Evolutionary conservation across 2,329 filamentous ascomycete genomes (phyloP).

Genomic region (Hawksworthiomyces lignivorus): DNA sequence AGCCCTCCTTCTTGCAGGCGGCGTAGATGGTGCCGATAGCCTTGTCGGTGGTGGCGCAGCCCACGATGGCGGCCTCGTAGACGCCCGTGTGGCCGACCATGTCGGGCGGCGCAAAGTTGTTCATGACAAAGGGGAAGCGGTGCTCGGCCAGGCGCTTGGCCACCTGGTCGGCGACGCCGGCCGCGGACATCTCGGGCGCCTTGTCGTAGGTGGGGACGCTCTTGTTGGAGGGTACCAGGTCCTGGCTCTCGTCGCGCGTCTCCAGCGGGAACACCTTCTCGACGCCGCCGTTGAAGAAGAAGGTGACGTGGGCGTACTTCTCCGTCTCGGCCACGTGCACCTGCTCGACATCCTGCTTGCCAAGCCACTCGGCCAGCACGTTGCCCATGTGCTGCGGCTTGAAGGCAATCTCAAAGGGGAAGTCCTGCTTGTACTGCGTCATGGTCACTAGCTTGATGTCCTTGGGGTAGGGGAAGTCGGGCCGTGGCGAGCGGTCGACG

Average conservation of each 20-base stretch:
- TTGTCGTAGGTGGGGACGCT: conserved; percentile 87
- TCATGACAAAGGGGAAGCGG: conserved; percentile 96
- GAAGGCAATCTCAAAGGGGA: conserved; percentile 86
- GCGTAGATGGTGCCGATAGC: conserved; percentile 91
- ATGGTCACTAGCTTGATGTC: conserved; percentile 81
- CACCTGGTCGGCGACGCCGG: conserved; percentile 81
- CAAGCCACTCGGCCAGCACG: conserved; percentile 94
- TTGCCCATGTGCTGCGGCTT: conserved; percentile 94
- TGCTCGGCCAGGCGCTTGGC: conserved; percentile 77
- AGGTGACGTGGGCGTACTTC: conserved; percentile 98
- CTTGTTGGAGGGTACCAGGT: conserved; percentile 81
- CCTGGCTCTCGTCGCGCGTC: conserved; percentile 72
- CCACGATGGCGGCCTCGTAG: conserved; percentile 87
- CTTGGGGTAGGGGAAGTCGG: conserved; percentile 91
- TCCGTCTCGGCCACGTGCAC: conserved; percentile 97
- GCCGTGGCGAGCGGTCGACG: conserved; percentile 81
- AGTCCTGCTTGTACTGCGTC: conserved; percentile 97
- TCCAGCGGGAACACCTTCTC: conserved; percentile 94
- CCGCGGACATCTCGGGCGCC: conserved; percentile 92
- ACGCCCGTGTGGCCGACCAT: conserved; percentile 99
- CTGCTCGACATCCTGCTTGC: conserved; percentile 82
- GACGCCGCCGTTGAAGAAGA: conserved; percentile 99
- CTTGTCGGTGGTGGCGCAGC: conserved; percentile 79
- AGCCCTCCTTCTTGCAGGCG: conserved; percentile 85
- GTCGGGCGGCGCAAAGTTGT: conserved; percentile 98